These are phyloP conservation scores for Pholiota molesta DNA, from an alignment of 768 basidiomycete species.

Conservation along the genomic window DNA sequence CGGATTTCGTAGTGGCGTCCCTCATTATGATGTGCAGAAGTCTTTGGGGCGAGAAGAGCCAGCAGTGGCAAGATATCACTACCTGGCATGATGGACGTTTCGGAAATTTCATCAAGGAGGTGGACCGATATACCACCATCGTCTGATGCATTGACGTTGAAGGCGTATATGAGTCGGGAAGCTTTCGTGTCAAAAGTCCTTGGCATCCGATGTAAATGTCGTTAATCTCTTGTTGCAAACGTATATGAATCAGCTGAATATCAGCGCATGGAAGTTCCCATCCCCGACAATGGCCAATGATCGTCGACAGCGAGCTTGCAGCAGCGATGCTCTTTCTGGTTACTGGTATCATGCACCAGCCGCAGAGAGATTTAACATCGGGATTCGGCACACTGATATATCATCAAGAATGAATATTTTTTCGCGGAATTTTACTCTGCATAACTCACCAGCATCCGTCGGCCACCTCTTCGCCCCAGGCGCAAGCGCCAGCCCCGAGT, in stretches of 20 bases:
- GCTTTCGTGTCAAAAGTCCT: too few relatives aligned
- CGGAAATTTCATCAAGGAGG: constrained; percentile 15
- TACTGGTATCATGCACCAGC: constrained; percentile 69
- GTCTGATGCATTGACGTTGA: background rate
- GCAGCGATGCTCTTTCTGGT: constrained; percentile 68
- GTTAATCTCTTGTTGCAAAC: too few relatives aligned
- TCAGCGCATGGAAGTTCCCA: too few relatives aligned
- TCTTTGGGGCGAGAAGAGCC: constrained; percentile 32
- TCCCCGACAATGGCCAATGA: too few relatives aligned
- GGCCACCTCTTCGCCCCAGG: constrained; percentile 63
- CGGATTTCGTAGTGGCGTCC: constrained; percentile 5
- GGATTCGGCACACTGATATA: constrained; percentile 54
- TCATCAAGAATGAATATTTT: background rate
- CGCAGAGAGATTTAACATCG: constrained; percentile 65
- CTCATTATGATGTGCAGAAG: constrained; percentile 29
- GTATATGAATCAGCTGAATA: too few relatives aligned
- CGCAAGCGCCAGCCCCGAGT: constrained; percentile 55
- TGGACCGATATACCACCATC: constrained; percentile 3
- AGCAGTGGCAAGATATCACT: constrained; percentile 35
- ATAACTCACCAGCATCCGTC: constrained; percentile 69
- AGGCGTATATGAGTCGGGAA: background rate
- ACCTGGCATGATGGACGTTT: constrained; percentile 13
- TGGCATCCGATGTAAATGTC: too few relatives aligned
- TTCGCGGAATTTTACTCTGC: too few relatives aligned
- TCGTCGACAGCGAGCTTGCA: constrained; percentile 57